Evolutionary conservation across 2,329 filamentous ascomycete genomes (phyloP).

Genomic region (Sarocladium strictum): DNA sequence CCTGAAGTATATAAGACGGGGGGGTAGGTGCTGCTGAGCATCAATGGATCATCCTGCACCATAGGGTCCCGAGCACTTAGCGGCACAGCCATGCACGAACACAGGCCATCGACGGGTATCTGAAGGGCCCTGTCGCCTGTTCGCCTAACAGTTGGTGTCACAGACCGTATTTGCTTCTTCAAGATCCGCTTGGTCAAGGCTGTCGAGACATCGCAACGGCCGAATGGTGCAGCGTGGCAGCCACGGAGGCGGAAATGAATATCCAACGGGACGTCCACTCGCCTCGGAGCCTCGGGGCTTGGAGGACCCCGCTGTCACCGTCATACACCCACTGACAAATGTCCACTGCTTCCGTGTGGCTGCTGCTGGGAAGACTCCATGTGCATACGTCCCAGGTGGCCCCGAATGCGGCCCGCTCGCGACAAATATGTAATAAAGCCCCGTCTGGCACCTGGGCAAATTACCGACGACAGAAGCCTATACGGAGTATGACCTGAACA

Average conservation of each 20-base stretch:
- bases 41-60: too few relatives aligned
- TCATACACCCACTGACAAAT: background rate
- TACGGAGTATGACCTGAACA: background rate
- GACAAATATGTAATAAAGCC: too few relatives aligned
- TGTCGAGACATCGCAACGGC: background rate
- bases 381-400: background rate
- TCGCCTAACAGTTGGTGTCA: too few relatives aligned
- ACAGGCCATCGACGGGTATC: too few relatives aligned
- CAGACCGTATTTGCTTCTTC: too few relatives aligned
- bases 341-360: background rate
- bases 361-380: background rate
- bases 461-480: background rate
- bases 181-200: too few relatives aligned
- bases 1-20: too few relatives aligned
- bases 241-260: constrained; percentile 5
- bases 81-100: too few relatives aligned
- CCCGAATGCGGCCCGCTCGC: constrained; percentile 3
- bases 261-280: constrained; percentile 5
- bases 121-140: too few relatives aligned
- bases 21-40: too few relatives aligned
- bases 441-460: constrained; percentile 1
- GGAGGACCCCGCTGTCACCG: background rate
- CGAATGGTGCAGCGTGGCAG: background rate
- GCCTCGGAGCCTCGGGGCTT: background rate
- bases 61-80: too few relatives aligned